Evolutionary conservation across 306 rosid species (phyloP).

Genomic region (Cicer cuneatum): DNA sequence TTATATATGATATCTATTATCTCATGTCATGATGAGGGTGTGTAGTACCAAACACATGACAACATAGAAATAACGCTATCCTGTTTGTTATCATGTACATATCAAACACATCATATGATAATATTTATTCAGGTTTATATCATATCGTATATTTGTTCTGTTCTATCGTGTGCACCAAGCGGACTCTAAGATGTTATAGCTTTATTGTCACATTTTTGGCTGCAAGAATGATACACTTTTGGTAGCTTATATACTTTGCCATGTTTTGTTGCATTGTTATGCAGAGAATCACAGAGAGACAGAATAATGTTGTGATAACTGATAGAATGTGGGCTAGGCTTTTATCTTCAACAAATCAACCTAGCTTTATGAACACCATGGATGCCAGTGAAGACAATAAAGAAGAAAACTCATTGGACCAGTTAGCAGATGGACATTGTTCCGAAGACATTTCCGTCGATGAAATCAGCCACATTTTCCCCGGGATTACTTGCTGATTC

Average conservation of each 20-base stretch:
- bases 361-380: conserved; percentile 68
- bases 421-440: conserved; percentile 37
- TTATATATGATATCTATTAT: too few species aligned
- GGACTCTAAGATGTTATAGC: too few species aligned
- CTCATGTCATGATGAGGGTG: too few species aligned
- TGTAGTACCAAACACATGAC: too few species aligned
- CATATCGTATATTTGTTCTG: too few species aligned
- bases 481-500: conserved; percentile 35
- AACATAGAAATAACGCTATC: too few species aligned
- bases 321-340: conserved; percentile 99
- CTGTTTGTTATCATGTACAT: too few species aligned
- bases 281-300: conserved; percentile 81
- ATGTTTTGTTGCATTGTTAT: conserved; percentile 29
- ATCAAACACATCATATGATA: too few species aligned
- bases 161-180: too few species aligned
- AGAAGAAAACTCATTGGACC: conserved; percentile 45
- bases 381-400: conserved; percentile 53
- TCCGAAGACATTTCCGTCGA: conserved; percentile 38
- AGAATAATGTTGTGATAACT: conserved; percentile 81
- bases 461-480: conserved; percentile 31
- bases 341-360: conserved; percentile 92
- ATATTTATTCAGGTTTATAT: too few species aligned
- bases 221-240: neutral
- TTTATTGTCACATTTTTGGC: conserved; percentile 26
- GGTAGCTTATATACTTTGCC: neutral